Evolutionary conservation across 768 basidiomycete genomes (phyloP), one percentile per base, ranked within the genome.

Genomic region (Suillus decipiens): DNA sequence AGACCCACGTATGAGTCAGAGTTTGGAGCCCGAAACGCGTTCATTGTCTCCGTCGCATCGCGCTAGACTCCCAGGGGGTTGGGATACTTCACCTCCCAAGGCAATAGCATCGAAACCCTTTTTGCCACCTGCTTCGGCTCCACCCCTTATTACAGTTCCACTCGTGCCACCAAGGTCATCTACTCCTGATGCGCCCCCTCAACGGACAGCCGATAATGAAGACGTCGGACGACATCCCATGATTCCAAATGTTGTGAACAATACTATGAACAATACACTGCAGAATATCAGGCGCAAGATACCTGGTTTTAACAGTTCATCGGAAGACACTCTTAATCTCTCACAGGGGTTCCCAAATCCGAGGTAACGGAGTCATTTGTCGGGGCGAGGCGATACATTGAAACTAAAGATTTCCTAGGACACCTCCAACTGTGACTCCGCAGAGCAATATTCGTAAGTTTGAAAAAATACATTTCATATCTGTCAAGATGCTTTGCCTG

Each of bases 391-490:
- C 39, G 1, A 28, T 5, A 19, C 19, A 31, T 42, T 28, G 28
- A 17, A 57, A 57, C 24, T 17, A 41, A 28, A 28, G 11, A 41
- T 19, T 17, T 28, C 11, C 39, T 28, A 74, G 75, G 60, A 63
- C 56, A 14, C 65, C 65, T 15, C 72, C 67, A 56, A 66, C 66
- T 15, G 75, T 80, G 37, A 83, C 82, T 1, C 82, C 82, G 22
- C 73, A 77, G 10, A 75, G 72, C 61, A 75, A 77, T 61, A 84
- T 84, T 53, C 71, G 83, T 84, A 61, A 33, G 78, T 64, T 14
- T 39, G 51, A 10, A 22, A 2, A 19, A 31, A 51, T 36, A 22
- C 28, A 39, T 55, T 28, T 7, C 10, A n/a, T 4, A 24, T 28
- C 60, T 63, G 51, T 64, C 34, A 56, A 28, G 57, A n/a, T 5